These are phyloP conservation scores for Mycena albidolilacea DNA, from an alignment of 768 basidiomycete genomes.

Conservation along the genomic window DNA sequence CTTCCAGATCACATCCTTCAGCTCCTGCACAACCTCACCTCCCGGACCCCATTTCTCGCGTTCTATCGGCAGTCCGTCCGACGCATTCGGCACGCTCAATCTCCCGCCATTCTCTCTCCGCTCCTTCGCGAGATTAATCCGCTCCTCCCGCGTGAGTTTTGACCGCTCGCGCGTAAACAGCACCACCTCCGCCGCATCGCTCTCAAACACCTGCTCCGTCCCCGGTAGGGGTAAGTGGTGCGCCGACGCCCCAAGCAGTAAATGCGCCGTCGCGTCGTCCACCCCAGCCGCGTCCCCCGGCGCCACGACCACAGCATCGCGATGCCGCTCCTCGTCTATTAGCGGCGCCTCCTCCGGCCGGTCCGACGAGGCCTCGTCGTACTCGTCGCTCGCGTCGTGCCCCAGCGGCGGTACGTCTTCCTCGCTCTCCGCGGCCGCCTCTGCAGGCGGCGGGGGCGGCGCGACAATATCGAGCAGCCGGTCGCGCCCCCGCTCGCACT, in stretches of 20 bases:
- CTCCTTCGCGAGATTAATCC: slow-evolving; percentile 73
- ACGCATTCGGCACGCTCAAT: slow-evolving; percentile 35
- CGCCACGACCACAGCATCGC: slow-evolving; percentile 39
- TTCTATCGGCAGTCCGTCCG: slow-evolving; percentile 39
- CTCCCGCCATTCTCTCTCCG: slow-evolving; percentile 61
- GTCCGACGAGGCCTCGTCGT: slow-evolving; percentile 56
- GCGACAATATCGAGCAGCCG: slow-evolving; percentile 70
- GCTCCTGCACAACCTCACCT: slow-evolving; percentile 86
- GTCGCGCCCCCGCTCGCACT: slow-evolving; percentile 86
- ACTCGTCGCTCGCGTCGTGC: slow-evolving; percentile 58
- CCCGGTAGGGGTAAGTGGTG: slow-evolving; percentile 75
- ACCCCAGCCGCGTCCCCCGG: slow-evolving; percentile 41
- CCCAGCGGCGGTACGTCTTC: slow-evolving; percentile 66
- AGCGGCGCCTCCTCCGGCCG: slow-evolving; percentile 60
- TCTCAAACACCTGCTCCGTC: slow-evolving; percentile 89
- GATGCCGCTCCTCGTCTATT: slow-evolving; percentile 45
- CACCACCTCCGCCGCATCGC: slow-evolving; percentile 64
- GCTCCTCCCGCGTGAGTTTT: slow-evolving; percentile 81
- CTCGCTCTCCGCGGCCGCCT: slow-evolving; percentile 56
- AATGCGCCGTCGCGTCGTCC: slow-evolving; percentile 73
- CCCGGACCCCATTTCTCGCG: slow-evolving; percentile 78
- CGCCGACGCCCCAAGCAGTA: slow-evolving; percentile 66
- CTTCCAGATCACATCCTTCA: slow-evolving; percentile 91
- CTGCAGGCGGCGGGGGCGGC: slow-evolving; percentile 53
- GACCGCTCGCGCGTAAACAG: slow-evolving; percentile 71